Percentiles rank a stretch among this genome's conserved stretches.
Conservation (phyloP, 768 basidiomycete species). For the Podaxis pistillaris region DNA sequence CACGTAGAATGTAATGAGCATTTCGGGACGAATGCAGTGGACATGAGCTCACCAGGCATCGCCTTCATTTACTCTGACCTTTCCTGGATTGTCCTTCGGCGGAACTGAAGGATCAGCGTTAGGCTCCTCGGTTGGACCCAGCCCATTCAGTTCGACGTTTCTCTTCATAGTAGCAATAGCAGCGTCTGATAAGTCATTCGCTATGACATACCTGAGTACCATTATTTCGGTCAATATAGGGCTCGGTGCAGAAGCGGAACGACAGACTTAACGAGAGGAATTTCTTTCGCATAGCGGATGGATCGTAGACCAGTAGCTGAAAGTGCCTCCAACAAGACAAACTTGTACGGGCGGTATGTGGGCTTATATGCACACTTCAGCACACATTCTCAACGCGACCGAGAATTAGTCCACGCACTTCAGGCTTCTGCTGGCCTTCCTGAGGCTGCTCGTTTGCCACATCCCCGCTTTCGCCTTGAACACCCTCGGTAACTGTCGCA, state of each 20-base stretch:
- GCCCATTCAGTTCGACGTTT: slow-evolving; percentile 81
- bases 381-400: background rate
- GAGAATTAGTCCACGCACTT: background rate
- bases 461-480: background rate
- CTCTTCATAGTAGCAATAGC: slow-evolving; percentile 84
- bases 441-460: background rate
- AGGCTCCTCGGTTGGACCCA: slow-evolving; percentile 39
- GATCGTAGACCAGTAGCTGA: slow-evolving; percentile 95
- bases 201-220: slow-evolving; percentile 77
- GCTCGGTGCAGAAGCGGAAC: background rate
- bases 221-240: slow-evolving; percentile 6
- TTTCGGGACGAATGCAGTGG: background rate
- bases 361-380: slow-evolving; percentile 12
- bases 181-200: slow-evolving; percentile 86
- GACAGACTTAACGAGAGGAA: slow-evolving; percentile 81
- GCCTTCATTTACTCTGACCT: slow-evolving; percentile 84
- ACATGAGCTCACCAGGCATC: slow-evolving; percentile 78
- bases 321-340: slow-evolving; percentile 87
- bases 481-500: background rate
- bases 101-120: slow-evolving; percentile 19
- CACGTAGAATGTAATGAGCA: background rate
- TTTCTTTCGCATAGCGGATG: slow-evolving; percentile 97
- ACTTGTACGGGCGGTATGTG: slow-evolving; percentile 59
- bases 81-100: slow-evolving; percentile 30
- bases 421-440: background rate